A percentile compares a stretch with the other conserved stretches of the same genome.
Evolutionary conservation across 306 rosid species (phyloP).

Genomic region (Acacia melanoxylon): DNA sequence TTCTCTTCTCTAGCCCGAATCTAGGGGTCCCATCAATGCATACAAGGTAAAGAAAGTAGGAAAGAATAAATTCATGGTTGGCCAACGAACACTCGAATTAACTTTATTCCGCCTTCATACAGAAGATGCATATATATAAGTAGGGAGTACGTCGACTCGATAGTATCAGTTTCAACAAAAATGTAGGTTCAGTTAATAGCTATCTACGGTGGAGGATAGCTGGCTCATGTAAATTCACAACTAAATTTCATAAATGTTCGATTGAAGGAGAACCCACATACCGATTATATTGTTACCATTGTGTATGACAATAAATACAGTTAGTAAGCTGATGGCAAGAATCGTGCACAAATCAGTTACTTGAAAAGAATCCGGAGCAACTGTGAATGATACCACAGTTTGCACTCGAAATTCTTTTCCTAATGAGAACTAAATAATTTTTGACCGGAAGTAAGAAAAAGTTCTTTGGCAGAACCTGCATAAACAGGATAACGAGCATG

Average conservation of each 20-base stretch:
- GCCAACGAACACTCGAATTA: slow-evolving; percentile 55
- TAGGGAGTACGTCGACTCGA: slow-evolving; percentile 7
- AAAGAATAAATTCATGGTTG: slow-evolving; percentile 43
- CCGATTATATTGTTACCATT: slow-evolving; percentile 30
- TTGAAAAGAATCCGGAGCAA: slow-evolving; percentile 16
- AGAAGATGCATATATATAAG: slow-evolving; percentile 20
- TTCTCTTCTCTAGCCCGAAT: slow-evolving; percentile 24
- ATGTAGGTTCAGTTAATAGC: slow-evolving; percentile 24
- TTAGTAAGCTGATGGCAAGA: slow-evolving; percentile 18
- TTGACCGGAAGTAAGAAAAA: neutral
- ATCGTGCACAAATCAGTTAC: neutral
- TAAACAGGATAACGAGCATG: neutral
- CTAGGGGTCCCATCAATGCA: neutral
- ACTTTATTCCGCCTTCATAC: slow-evolving; percentile 23
- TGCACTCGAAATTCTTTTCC: slow-evolving; percentile 16
- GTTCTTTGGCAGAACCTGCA: slow-evolving; percentile 19
- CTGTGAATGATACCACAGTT: slow-evolving; percentile 24
- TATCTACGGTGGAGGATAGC: slow-evolving; percentile 14
- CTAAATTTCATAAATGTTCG: slow-evolving; percentile 23
- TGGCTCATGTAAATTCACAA: slow-evolving; percentile 27
- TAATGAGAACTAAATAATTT: neutral
- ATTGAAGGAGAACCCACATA: slow-evolving; percentile 27
- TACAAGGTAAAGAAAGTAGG: slow-evolving; percentile 35
- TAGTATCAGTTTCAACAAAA: slow-evolving; percentile 1
- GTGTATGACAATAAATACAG: slow-evolving; percentile 26